Conservation (phyloP, 352 stramenopile genomes). For the Bremia lactucae region DNA sequence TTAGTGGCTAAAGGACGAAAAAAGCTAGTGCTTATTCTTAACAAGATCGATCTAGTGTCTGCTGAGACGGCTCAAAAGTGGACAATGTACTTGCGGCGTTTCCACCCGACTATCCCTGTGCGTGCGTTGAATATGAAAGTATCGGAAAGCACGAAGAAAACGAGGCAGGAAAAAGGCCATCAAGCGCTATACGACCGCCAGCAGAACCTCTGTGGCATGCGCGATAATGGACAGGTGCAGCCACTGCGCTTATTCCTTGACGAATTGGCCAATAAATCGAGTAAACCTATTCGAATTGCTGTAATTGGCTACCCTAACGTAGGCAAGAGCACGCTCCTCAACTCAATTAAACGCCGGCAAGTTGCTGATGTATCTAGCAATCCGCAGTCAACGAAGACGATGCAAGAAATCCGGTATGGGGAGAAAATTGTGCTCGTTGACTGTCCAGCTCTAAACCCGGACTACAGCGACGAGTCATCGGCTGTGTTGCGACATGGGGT, state of each 20-base stretch:
- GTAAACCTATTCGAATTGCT: constrained; percentile 77
- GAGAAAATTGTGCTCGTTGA: constrained; percentile 95
- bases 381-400: constrained; percentile 67
- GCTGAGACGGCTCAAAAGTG: constrained; percentile 88
- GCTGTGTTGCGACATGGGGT: constrained; percentile 92
- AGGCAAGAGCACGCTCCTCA: constrained; percentile 92
- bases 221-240: constrained; percentile 79
- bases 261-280: constrained; percentile 88
- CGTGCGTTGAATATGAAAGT: constrained; percentile 69
- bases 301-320: constrained; percentile 98
- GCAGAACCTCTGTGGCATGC: constrained; percentile 52
- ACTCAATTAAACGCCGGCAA: constrained; percentile 86
- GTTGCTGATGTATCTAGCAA: constrained; percentile 37
- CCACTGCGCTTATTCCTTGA: constrained; percentile 92
- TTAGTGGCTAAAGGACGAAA: constrained; percentile 92
- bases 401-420: constrained; percentile 91
- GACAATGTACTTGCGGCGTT: constrained; percentile 88
- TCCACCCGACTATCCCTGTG: constrained; percentile 91
- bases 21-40: constrained; percentile 95
- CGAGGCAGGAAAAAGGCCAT: constrained; percentile 46
- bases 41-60: constrained; percentile 98
- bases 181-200: constrained; percentile 59
- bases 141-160: constrained; percentile 88
- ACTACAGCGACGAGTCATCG: constrained; percentile 80
- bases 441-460: constrained; percentile 93